These are phyloP conservation scores for Verbascum thapsus DNA, from an alignment of 257 asterid genomes.

Conservation along the genomic window DNA sequence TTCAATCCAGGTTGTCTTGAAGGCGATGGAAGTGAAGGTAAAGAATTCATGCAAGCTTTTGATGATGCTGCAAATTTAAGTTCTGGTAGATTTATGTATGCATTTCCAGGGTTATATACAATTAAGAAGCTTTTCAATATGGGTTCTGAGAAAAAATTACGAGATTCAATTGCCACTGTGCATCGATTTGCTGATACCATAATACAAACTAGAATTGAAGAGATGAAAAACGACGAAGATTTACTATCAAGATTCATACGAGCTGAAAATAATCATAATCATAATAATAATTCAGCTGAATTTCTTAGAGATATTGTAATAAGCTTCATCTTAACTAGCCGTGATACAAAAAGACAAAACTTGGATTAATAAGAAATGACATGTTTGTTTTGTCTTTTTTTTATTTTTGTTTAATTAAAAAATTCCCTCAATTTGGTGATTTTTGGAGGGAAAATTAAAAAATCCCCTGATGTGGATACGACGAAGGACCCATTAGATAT, in stretches of 20 bases:
- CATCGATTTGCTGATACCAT: conserved; percentile 73
- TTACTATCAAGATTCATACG: conserved; percentile 72
- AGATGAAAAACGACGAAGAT: conserved; percentile 58
- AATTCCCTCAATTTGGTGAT: too few species aligned
- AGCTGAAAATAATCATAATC: conserved; percentile 5
- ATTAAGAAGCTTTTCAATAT: conserved; percentile 56
- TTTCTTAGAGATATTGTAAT: conserved; percentile 78
- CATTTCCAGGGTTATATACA: conserved; percentile 39
- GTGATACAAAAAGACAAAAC: too few species aligned
- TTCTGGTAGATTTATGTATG: conserved; percentile 76
- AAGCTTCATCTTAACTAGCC: conserved; percentile 85
- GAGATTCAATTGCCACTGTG: conserved; percentile 52
- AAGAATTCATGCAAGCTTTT: conserved; percentile 77
- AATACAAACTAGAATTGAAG: conserved; percentile 56
- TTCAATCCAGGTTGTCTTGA: conserved; percentile 75
- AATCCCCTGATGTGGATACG: too few species aligned
- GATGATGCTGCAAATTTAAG: conserved; percentile 79
- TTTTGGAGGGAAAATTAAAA: too few species aligned
- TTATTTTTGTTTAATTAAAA: too few species aligned
- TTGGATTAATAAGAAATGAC: too few species aligned
- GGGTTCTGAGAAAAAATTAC: conserved; percentile 65
- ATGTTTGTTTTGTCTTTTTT: too few species aligned
- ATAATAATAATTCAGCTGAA: conserved; percentile 49
- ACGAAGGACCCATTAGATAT: too few species aligned
- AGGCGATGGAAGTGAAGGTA: conserved; percentile 57